These are phyloP conservation scores for Dittrichia graveolens DNA, from an alignment of 129 eudicot genomes.

Conservation along the genomic window DNA sequence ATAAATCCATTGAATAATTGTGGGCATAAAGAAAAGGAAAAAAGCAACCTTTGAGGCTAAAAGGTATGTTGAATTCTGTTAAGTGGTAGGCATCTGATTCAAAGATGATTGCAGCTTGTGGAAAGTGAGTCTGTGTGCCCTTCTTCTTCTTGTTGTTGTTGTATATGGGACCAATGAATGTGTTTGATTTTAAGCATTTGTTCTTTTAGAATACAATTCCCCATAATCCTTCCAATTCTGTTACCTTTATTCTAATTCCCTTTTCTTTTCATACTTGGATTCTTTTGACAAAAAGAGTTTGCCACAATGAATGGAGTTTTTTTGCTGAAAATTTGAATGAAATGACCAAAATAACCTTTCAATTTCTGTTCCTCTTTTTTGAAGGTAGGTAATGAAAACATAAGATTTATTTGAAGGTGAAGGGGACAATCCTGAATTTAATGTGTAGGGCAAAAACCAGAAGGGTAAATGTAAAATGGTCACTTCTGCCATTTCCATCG, in stretches of 20 bases:
- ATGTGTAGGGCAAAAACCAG: slow-evolving; percentile 23
- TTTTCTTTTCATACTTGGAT: slow-evolving; percentile 4
- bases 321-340: neutral
- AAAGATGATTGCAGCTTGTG: slow-evolving; percentile 36
- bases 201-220: slow-evolving; percentile 38
- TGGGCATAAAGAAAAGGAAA: slow-evolving; percentile 16
- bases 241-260: slow-evolving; percentile 30
- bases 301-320: slow-evolving; percentile 7
- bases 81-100: slow-evolving; percentile 43
- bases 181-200: slow-evolving; percentile 25
- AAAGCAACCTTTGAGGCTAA: slow-evolving; percentile 29
- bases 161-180: slow-evolving; percentile 8
- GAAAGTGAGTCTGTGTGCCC: slow-evolving; percentile 34
- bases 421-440: neutral
- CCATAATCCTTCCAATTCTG: slow-evolving; percentile 19
- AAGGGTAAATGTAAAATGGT: slow-evolving; percentile 15
- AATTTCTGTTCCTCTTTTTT: neutral
- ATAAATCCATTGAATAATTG: neutral
- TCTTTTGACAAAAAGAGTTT: slow-evolving; percentile 26
- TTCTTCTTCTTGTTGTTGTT: neutral
- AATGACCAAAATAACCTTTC: slow-evolving; percentile 29
- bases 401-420: neutral
- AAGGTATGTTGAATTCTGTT: slow-evolving; percentile 28
- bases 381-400: slow-evolving; percentile 12
- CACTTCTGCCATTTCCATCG: slow-evolving; percentile 29